Evolutionary conservation across 1,139 yeast genomes (phyloP).

Genomic region (Torulaspora pretoriensis): DNA sequence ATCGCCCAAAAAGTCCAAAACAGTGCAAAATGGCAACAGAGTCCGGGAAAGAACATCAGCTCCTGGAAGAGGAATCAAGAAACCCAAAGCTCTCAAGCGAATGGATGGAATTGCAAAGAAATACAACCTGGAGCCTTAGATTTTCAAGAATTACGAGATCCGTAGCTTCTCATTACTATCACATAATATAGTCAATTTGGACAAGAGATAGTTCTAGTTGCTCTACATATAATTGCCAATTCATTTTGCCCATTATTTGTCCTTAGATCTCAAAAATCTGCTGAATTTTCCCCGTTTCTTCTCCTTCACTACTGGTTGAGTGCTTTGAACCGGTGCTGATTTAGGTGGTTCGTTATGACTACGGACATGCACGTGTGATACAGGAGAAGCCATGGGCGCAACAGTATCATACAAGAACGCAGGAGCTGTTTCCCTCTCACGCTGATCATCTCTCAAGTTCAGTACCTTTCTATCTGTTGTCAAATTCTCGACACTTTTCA

Average conservation of each 20-base stretch:
- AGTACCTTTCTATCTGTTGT: constrained; percentile 33
- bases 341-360: constrained; percentile 19
- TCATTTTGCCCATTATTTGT: constrained; percentile 7
- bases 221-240: constrained; percentile 1
- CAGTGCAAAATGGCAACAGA: background rate
- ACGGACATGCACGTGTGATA: constrained; percentile 28
- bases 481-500: constrained; percentile 43
- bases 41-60: background rate
- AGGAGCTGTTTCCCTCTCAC: constrained; percentile 34
- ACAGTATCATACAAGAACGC: constrained; percentile 30
- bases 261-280: constrained; percentile 25
- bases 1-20: background rate
- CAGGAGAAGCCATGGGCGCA: constrained; percentile 25
- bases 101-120: constrained; percentile 29
- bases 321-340: constrained; percentile 14
- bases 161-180: background rate
- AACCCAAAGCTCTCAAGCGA: constrained; percentile 28
- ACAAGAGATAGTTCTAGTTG: background rate
- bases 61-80: background rate
- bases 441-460: constrained; percentile 32
- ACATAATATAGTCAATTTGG: background rate
- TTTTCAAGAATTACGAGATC: background rate
- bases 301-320: constrained; percentile 20
- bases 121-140: constrained; percentile 21
- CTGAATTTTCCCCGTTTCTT: constrained; percentile 33